These are phyloP conservation scores for Pelargonium australe DNA, from an alignment of 441 rosid genomes.

Conservation along the genomic window DNA sequence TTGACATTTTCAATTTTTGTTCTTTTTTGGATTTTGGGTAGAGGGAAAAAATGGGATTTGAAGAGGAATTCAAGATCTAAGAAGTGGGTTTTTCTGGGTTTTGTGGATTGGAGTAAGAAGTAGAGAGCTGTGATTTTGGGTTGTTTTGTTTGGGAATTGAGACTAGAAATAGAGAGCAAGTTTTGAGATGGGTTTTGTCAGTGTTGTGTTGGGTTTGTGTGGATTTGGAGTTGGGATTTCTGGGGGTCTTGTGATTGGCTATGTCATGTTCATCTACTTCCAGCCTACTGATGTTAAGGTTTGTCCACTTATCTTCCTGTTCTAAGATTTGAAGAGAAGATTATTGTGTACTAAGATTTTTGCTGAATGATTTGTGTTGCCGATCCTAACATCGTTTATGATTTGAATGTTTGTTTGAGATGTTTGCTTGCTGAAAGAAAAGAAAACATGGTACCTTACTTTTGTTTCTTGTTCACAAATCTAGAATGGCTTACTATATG, in stretches of 20 bases:
- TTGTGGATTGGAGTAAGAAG: neutral
- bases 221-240: conserved; percentile 88
- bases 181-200: conserved; percentile 45
- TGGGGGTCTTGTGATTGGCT: conserved; percentile 68
- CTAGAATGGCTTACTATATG: too few species aligned
- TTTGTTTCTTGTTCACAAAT: neutral
- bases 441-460: neutral
- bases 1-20: too few species aligned
- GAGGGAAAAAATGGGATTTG: too few species aligned
- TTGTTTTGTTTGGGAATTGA: conserved; percentile 20
- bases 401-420: neutral
- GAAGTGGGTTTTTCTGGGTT: neutral
- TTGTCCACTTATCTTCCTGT: neutral
- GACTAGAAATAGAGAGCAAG: neutral
- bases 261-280: conserved; percentile 66
- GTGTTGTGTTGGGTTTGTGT: conserved; percentile 58
- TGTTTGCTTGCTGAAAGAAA: neutral
- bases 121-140: neutral
- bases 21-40: too few species aligned
- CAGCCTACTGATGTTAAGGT: conserved; percentile 80
- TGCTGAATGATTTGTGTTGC: too few species aligned
- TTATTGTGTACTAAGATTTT: too few species aligned
- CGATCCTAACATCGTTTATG: too few species aligned
- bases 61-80: neutral
- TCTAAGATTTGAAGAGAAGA: too few species aligned